Evolutionary conservation across 1,139 yeast genomes (phyloP).

Genomic region (Hansenula lynferdii): DNA sequence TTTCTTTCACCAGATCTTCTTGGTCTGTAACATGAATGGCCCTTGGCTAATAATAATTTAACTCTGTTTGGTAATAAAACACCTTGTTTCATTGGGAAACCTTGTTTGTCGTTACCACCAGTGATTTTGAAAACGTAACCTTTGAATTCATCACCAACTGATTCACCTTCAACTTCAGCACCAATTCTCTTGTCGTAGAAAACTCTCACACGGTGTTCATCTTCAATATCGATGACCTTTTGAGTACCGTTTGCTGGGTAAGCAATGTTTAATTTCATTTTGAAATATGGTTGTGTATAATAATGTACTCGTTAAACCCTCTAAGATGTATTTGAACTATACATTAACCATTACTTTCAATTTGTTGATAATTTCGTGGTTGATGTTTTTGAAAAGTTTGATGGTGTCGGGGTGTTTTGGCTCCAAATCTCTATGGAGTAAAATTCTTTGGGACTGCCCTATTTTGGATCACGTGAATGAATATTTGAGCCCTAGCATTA

Average conservation of each 20-base stretch:
- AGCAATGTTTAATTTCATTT: constrained; percentile 87
- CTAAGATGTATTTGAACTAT: no score
- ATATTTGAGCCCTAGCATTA: no score
- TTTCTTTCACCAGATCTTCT: constrained; percentile 99
- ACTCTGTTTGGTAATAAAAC: constrained; percentile 99
- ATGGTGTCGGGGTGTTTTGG: not conserved
- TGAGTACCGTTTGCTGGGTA: constrained; percentile 99
- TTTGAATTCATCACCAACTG: constrained; percentile 98
- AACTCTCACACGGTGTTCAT: constrained; percentile 98
- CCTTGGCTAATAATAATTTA: constrained; percentile 88
- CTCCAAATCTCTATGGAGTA: no score
- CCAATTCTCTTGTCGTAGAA: constrained; percentile 99
- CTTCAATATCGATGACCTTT: constrained; percentile 96
- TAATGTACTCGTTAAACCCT: no score
- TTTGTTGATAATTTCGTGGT: no score
- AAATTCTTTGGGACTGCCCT: not conserved
- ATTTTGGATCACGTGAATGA: not conserved
- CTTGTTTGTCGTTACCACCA: constrained; percentile 99
- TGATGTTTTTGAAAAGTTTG: no score
- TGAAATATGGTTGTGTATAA: no score
- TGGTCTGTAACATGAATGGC: constrained; percentile 99
- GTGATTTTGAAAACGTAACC: constrained; percentile 98
- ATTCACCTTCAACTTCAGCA: constrained; percentile 99
- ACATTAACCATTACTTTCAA: no score
- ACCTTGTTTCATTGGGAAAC: constrained; percentile 99